Percentiles rank a stretch among this genome's conserved stretches.
phyloP scores from a whole-genome alignment of 2,329 filamentous ascomycete genomes.

The Paraphaeosphaeria minitans region DNA sequence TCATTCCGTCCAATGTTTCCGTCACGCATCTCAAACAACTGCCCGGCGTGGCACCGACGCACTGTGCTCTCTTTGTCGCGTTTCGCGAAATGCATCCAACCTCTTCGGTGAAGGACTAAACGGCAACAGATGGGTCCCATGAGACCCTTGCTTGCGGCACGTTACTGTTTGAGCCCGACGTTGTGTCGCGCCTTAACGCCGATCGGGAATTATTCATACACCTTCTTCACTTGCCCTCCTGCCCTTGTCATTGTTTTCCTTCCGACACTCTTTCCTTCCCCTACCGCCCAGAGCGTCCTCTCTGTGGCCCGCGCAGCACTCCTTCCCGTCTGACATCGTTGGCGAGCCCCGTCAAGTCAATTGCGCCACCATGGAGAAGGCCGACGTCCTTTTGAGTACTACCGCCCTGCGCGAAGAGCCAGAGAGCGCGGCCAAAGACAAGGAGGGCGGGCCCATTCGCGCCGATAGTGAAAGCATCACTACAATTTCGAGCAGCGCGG shows the following conservation, averaged over 20 bases:
- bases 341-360: constrained; percentile 4
- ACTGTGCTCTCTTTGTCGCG: background rate
- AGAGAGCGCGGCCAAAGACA: constrained; percentile 34
- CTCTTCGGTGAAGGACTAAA: background rate
- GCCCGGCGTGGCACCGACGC: background rate
- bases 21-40: background rate
- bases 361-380: constrained; percentile 31
- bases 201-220: background rate
- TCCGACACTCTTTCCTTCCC: background rate
- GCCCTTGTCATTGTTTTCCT: background rate
- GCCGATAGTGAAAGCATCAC: constrained; percentile 27
- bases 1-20: background rate
- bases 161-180: background rate
- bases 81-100: background rate
- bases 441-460: constrained; percentile 24
- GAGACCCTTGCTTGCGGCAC: constrained; percentile 3
- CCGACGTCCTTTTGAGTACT: constrained; percentile 27
- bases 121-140: background rate
- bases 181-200: constrained; percentile 3
- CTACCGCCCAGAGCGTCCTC: constrained; percentile 6
- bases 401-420: constrained; percentile 29
- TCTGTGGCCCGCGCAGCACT: background rate
- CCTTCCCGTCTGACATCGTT: background rate
- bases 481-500: constrained; percentile 28
- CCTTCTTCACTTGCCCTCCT: background rate